phyloP scores from a whole-genome alignment of 306 rosid genomes.

The Herpetospermum pedunculosum region DNA sequence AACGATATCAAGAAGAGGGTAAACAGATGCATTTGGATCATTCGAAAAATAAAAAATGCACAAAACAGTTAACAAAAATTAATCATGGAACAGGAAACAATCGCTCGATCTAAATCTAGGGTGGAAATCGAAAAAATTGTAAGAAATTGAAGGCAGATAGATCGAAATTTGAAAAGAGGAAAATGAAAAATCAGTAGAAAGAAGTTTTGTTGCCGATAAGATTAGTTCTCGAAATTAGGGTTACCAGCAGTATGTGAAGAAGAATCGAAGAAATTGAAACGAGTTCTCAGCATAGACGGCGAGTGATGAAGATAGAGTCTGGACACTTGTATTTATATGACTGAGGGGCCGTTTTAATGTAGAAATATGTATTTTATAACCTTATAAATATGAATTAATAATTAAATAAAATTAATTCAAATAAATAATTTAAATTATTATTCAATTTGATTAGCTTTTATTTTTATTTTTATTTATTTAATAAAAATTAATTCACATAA shows the following conservation, averaged over 20 bases:
- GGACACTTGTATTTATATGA: neutral
- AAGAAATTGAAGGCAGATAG: neutral
- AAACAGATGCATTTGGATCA: slow-evolving; percentile 32
- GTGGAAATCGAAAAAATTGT: neutral
- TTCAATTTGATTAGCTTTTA: no score
- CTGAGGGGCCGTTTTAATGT: no score
- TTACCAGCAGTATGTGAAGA: no score
- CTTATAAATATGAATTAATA: no score
- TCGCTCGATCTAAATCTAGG: neutral
- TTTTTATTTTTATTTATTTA: no score
- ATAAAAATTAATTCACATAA: no score
- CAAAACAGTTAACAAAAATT: neutral
- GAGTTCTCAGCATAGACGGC: neutral
- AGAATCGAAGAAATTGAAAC: neutral
- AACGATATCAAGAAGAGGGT: slow-evolving; percentile 38
- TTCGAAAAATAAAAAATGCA: neutral
- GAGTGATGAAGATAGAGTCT: no score
- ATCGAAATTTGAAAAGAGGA: neutral
- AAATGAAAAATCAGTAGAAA: neutral
- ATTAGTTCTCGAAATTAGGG: no score
- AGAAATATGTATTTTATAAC: no score
- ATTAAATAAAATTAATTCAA: no score
- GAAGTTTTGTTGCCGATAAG: neutral
- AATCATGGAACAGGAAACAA: neutral
- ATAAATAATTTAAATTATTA: no score